Percentiles rank a stretch among this genome's conserved stretches.
Evolutionary conservation across 2,329 filamentous ascomycete species (phyloP).

Genomic region (Alternaria rosae): DNA sequence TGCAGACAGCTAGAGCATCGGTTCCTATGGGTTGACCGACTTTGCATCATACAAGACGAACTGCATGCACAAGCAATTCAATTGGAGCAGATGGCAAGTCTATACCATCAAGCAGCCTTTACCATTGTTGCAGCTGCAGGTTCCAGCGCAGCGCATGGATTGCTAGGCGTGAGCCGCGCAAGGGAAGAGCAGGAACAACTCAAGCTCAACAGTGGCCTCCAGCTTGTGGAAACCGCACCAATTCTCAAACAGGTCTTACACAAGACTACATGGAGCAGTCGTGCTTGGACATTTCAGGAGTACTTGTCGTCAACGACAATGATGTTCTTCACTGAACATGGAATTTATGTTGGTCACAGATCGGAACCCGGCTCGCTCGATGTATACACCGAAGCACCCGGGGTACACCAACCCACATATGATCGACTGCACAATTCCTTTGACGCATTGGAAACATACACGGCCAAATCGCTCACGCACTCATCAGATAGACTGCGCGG

Average conservation of each 20-base stretch:
- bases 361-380: neutral
- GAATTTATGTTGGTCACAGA: neutral
- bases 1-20: neutral
- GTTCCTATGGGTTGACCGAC: slow-evolving; percentile 12
- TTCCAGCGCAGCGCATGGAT: neutral
- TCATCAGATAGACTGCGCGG: neutral
- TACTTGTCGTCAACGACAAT: neutral
- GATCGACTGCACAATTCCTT: neutral
- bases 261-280: neutral
- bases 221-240: neutral
- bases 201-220: neutral
- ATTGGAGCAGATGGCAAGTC: slow-evolving; percentile 14
- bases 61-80: neutral
- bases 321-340: slow-evolving; percentile 14
- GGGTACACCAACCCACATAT: neutral
- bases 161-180: slow-evolving; percentile 6
- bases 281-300: slow-evolving; percentile 19
- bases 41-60: slow-evolving; percentile 14
- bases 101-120: slow-evolving; percentile 8
- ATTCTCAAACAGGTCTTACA: neutral
- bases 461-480: neutral
- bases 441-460: neutral
- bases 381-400: neutral
- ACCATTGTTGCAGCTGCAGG: slow-evolving; percentile 9
- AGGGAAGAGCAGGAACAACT: neutral